Evolutionary conservation across 768 basidiomycete species (phyloP), one percentile per base, ranked within the genome.

Genomic region (Xerocomellus intermedius): DNA sequence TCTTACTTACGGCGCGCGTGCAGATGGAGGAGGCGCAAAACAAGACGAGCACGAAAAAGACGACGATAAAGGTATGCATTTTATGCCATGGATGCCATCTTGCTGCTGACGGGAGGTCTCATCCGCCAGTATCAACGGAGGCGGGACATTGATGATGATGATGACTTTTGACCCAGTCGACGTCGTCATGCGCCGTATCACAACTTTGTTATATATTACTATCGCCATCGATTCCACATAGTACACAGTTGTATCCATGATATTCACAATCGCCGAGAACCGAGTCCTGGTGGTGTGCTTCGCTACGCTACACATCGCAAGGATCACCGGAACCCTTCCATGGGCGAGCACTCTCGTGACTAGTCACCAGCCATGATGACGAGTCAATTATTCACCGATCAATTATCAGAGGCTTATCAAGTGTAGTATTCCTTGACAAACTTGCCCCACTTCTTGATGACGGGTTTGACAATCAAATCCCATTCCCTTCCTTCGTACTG

Each of bases 361-460:
- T 5, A 10, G 37, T 38, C 36, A 22, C 8, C 33, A 7, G 13
- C 4, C 19, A 2, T 14, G n/a, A 16, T 16, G 36, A 35, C 38
- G 24, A 46, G 30, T 5, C 35, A 22, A 8, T 22, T 14, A 32
- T 42, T 38, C 36, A 26, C 26, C 30, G 10, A 38, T 35, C 30
- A 30, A 54, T 48, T 22, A 42, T 45, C 51, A 21, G 4, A 42
- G 12, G 17, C n/a, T 8, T 8, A 26, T 73, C 63, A 65, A 32
- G 59, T n/a, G 9, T 73, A 73, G 48, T 65, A 61, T 57, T 71
- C 65, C 46, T 62, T 54, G n/a, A 82, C 75, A 55, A 89, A 93
- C 26, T 56, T 74, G 2, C 86, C 91, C 91, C 91, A 93, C 48
- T 82, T 82, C 65, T 88, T 82, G 48, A 93, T 81, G 6, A 91